These are phyloP conservation scores for Globisporangium megalacanthum DNA, from an alignment of 352 stramenopile species.

Conservation along the genomic window DNA sequence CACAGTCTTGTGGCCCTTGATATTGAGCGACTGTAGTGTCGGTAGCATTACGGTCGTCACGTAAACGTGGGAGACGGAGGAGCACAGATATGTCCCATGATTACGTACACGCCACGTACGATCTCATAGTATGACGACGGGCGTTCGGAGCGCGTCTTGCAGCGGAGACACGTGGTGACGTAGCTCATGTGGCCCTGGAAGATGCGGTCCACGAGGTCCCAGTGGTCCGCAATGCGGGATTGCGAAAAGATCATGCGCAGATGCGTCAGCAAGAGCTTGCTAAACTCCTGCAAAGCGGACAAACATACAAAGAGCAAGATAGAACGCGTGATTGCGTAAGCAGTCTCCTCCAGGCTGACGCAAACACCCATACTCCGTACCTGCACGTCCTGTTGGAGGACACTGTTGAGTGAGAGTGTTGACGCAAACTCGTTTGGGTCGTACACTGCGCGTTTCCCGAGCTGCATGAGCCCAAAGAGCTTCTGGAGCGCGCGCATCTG, in stretches of 20 bases:
- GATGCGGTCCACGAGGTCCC: slow-evolving; percentile 63
- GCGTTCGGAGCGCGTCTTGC: slow-evolving; percentile 55
- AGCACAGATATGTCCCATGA: too few relatives aligned
- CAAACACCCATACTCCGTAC: slow-evolving; percentile 15
- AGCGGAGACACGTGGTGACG: slow-evolving; percentile 76
- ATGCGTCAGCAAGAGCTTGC: slow-evolving; percentile 76
- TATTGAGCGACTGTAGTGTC: slow-evolving; percentile 59
- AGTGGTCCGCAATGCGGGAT: slow-evolving; percentile 43
- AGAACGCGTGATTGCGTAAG: background rate
- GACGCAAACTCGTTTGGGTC: slow-evolving; percentile 75
- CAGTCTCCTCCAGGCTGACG: background rate
- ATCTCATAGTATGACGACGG: slow-evolving; percentile 82
- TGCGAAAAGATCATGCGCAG: slow-evolving; percentile 74
- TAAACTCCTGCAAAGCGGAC: slow-evolving; percentile 66
- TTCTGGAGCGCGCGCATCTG: slow-evolving; percentile 81
- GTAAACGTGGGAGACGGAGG: too few relatives aligned
- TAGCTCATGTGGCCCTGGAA: slow-evolving; percentile 84
- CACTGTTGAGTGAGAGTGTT: slow-evolving; percentile 74
- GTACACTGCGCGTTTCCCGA: slow-evolving; percentile 62
- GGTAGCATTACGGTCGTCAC: background rate
- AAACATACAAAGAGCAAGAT: slow-evolving; percentile 2
- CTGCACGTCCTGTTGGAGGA: slow-evolving; percentile 85
- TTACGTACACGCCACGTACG: slow-evolving; percentile 20
- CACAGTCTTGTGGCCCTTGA: slow-evolving; percentile 76
- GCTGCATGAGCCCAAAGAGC: slow-evolving; percentile 81